These are phyloP conservation scores for Exserohilum rostratum DNA, from an alignment of 2,329 filamentous ascomycete genomes.

Conservation along the genomic window DNA sequence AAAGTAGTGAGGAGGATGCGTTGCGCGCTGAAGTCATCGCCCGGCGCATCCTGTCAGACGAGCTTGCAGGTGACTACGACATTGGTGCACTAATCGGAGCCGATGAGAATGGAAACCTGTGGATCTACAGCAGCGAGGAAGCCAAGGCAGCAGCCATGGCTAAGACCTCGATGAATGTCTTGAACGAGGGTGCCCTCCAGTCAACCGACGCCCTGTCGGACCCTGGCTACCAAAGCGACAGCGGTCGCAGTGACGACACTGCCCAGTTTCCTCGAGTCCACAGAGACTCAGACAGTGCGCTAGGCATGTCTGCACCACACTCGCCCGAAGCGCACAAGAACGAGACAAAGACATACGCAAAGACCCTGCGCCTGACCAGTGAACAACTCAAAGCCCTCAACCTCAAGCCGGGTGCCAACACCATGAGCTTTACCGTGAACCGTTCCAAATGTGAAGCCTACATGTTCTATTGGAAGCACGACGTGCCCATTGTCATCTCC, in stretches of 20 bases:
- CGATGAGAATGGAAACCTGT: slow-evolving; percentile 95
- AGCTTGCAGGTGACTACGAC: slow-evolving; percentile 93
- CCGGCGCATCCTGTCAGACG: slow-evolving; percentile 87
- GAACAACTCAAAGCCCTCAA: slow-evolving; percentile 89
- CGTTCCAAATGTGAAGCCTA: slow-evolving; percentile 87
- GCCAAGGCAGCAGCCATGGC: slow-evolving; percentile 88
- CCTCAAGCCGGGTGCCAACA: slow-evolving; percentile 84
- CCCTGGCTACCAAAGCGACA: slow-evolving; percentile 93
- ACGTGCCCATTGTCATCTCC: slow-evolving; percentile 93
- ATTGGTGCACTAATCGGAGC: slow-evolving; percentile 94
- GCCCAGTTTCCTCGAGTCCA: slow-evolving; percentile 63
- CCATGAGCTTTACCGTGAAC: slow-evolving; percentile 96
- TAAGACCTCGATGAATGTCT: slow-evolving; percentile 58
- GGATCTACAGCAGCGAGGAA: slow-evolving; percentile 98
- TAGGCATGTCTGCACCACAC: slow-evolving; percentile 66
- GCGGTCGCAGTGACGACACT: slow-evolving; percentile 66
- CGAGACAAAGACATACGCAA: slow-evolving; percentile 87
- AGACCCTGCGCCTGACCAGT: slow-evolving; percentile 92
- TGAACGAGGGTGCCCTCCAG: slow-evolving; percentile 60
- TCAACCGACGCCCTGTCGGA: slow-evolving; percentile 86
- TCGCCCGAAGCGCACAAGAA: slow-evolving; percentile 60
- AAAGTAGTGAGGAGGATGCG: slow-evolving; percentile 90
- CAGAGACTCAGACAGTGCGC: slow-evolving; percentile 72
- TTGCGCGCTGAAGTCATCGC: slow-evolving; percentile 92
- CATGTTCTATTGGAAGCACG: slow-evolving; percentile 93